Evolutionary conservation across 192 early-diverging fungal genomes (phyloP).

Genomic region (Podila horticola): DNA sequence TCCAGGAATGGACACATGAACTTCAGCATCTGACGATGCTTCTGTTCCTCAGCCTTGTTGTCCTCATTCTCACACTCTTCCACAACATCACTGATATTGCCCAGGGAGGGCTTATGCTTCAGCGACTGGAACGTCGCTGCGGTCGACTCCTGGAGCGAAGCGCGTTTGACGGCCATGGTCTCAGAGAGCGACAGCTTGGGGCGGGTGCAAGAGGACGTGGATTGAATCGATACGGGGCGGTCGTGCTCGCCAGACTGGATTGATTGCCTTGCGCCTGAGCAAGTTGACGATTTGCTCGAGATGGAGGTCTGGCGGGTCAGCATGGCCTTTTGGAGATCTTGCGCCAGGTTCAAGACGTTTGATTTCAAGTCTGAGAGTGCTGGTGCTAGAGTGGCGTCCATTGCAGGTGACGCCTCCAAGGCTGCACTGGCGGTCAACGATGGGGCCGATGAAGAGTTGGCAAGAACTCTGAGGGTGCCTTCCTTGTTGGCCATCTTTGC

Average conservation of each 20-base stretch:
- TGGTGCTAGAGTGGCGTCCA: neutral
- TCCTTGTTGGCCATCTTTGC: neutral
- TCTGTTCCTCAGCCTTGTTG: neutral
- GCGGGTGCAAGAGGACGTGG: no score
- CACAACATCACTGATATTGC: neutral
- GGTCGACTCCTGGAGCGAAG: neutral
- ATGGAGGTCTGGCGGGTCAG: neutral
- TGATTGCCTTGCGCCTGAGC: neutral
- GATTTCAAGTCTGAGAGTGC: neutral
- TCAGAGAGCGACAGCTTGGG: neutral
- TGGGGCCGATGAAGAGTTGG: neutral
- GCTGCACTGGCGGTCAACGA: neutral
- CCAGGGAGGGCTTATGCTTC: neutral
- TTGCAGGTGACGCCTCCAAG: neutral
- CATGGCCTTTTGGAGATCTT: conserved; percentile 18
- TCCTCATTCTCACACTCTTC: neutral
- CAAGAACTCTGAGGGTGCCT: neutral
- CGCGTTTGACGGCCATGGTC: conserved; percentile 2
- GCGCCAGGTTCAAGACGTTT: conserved; percentile 7
- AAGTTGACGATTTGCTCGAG: neutral
- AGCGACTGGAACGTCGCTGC: neutral
- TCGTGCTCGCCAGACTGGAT: no score
- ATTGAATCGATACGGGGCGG: no score
- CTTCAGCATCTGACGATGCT: neutral
- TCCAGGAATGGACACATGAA: conserved; percentile 42